These are phyloP conservation scores for Populus nigra DNA, from an alignment of 345 rosid species.

Conservation along the genomic window DNA sequence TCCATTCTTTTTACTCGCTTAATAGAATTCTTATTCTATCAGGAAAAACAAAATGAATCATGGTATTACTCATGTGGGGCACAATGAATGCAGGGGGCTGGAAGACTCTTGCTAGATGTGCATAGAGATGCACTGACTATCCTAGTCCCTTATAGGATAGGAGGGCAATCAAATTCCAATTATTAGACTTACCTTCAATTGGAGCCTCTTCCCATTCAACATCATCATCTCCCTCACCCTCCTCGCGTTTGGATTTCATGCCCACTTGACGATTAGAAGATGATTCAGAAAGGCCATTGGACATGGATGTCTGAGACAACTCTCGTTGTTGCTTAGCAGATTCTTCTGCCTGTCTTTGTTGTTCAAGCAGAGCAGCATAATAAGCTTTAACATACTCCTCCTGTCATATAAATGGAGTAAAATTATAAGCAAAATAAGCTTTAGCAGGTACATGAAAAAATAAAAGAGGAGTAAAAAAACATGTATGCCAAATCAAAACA, in stretches of 20 bases:
- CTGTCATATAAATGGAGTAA: slow-evolving; percentile 33
- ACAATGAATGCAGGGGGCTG: not conserved
- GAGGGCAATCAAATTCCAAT: not conserved
- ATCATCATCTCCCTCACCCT: slow-evolving; percentile 60
- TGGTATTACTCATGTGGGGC: not conserved
- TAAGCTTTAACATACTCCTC: slow-evolving; percentile 81
- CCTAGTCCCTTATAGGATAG: not conserved
- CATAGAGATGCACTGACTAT: not conserved
- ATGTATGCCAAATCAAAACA: not conserved
- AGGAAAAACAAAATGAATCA: not conserved
- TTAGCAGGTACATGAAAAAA: not conserved
- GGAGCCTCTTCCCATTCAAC: slow-evolving; percentile 68
- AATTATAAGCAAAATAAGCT: too few relatives aligned
- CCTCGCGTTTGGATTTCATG: slow-evolving; percentile 71
- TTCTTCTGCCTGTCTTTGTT: slow-evolving; percentile 59
- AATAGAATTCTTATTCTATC: not conserved
- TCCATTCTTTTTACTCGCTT: too few relatives aligned
- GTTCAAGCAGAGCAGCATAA: slow-evolving; percentile 56
- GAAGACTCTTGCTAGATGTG: not conserved
- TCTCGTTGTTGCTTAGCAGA: slow-evolving; percentile 47
- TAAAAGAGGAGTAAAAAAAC: not conserved
- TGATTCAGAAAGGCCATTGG: slow-evolving; percentile 31
- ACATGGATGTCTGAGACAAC: slow-evolving; percentile 23
- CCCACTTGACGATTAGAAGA: slow-evolving; percentile 67
- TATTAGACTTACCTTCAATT: slow-evolving; percentile 42